Base-by-base conservation (phyloP, 2,329 filamentous ascomycete species). In the Didymellaceae sp. region DNA sequence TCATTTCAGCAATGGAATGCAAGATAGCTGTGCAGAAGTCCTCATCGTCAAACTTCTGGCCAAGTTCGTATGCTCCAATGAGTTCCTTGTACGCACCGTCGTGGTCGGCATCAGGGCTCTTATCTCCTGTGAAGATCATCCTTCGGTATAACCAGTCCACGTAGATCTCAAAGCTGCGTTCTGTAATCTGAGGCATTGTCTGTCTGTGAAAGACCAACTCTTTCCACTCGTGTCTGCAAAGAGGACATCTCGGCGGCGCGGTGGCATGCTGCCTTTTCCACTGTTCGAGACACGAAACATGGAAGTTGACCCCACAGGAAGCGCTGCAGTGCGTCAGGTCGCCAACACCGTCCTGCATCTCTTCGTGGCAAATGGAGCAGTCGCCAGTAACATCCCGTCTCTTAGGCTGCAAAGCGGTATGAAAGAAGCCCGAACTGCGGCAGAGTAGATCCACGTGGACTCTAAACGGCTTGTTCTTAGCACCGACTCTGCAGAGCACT, bases 271-370 rank as follows among this genome's bases (percentile, higher is more conserved):
- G 33, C 2, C 25, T 5, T 11, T 7, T 11, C 25, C 43, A 45
- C 5, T 37, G 3, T 4, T 34, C 11, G 2, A 47, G 1, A 13
- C 45, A 41, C 0, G 11, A 2, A 8, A 2, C 6, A 13, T 47
- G 44, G 10, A 47, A 30, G 24, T 47, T 41, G 3, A n/a, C 21
- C 2, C 45, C 45, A 20, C 37, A 45, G 2, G 25, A 32, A 10
- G 43, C 18, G 2, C 16, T 5, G 5, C 43, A 32, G 3, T 32
- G 20, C 3, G 6, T 32, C 14, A 45, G 2, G 3, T 45, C 43
- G 1, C 11, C 20, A 4, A 10, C 18, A 13, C 1, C 13, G 2
- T 17, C 4, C 2, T 14, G 6, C 3, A 47, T 35, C 4, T 33
- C 20, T 5, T 24, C 35, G 9, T 35, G 16, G 22, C 37, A 47